Base-by-base conservation (phyloP, 768 basidiomycete genomes). In the Rhizopogon rudus region DNA sequence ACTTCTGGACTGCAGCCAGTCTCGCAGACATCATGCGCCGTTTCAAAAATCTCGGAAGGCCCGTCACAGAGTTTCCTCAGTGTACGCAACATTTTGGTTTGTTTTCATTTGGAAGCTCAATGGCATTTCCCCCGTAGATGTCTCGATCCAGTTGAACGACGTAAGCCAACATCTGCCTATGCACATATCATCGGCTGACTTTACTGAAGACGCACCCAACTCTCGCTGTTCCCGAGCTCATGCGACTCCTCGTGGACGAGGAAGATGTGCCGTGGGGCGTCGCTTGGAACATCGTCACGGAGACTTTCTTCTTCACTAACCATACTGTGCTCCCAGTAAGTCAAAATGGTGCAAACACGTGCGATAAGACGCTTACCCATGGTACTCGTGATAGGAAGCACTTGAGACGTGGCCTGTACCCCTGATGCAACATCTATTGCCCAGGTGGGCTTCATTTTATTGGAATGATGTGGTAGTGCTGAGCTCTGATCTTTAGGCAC, bases 261-360 rank as follows among this genome's bases (percentile, higher is more conserved):
- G 96, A 98, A 69, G 91, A 94, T 37, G 65, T 94, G 17, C 62
- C 74, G 2, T 99, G 93, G 90, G 82, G 84, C 59, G 62, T 71
- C 14, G 95, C 97, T 4, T 99, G 97, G 97, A 70, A 77, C 22
- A 92, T 98, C 62, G 85, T 88, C 44, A 91, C 84, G 51, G 87
- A 87, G 66, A 93, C 91, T 2, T 95, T 97, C 76, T 93, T 91
- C 71, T 98, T 93, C 75, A 98, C 94, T 9, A 97, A 96, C 69
- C 94, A 93, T 71, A 93, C 91, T 7, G 94, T 98, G 31, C 77
- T 97, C 31, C 91, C 93, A 22, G 92, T 88, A 40, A 63, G 83
- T 79, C 61, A 46, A 48, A 14, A 40, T 44, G 13, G 17, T 13
- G 4, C 3, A 40, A 16, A 2, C 40, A 22, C 40, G 58, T 9